Conservation (phyloP, 495 filamentous ascomycete genomes). For the Hypoxylon fragiforme region DNA sequence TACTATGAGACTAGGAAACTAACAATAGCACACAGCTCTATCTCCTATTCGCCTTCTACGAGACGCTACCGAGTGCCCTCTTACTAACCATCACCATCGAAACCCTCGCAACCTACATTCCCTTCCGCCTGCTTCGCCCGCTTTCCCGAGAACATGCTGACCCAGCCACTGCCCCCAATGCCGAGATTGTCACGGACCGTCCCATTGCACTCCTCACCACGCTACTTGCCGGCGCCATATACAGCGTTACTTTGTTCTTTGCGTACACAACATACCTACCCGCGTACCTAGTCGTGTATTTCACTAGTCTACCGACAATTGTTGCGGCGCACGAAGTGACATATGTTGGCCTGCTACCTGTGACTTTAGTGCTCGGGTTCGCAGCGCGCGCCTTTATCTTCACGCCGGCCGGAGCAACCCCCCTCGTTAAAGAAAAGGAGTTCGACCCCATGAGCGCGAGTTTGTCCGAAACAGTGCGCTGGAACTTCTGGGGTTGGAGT, state of each 20-base stretch:
- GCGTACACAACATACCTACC: constrained; percentile 70
- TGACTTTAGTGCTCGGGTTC: constrained; percentile 58
- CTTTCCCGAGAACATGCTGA: constrained; percentile 63
- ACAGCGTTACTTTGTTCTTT: constrained; percentile 64
- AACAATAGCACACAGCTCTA: constrained; percentile 50
- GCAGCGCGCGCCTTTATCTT: constrained; percentile 76
- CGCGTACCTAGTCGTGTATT: constrained; percentile 66
- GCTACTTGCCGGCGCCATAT: constrained; percentile 67
- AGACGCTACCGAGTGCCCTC: constrained; percentile 60
- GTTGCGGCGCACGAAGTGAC: constrained; percentile 62
- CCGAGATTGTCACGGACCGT: constrained; percentile 68
- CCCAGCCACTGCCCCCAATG: constrained; percentile 63
- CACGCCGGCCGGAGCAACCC: constrained; percentile 62
- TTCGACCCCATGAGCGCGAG: constrained; percentile 60
- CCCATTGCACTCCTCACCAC: constrained; percentile 64
- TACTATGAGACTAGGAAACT: constrained; percentile 15
- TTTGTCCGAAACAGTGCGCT: constrained; percentile 61
- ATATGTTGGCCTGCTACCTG: constrained; percentile 59
- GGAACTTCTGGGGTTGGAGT: constrained; percentile 64
- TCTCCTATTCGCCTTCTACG: constrained; percentile 75
- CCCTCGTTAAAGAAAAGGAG: constrained; percentile 16
- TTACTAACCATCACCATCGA: constrained; percentile 63
- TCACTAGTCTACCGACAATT: constrained; percentile 67
- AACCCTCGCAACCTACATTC: constrained; percentile 64
- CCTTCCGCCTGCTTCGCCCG: constrained; percentile 70